Conservation (phyloP, 306 rosid species). For the Pterocarpus santalinus region DNA sequence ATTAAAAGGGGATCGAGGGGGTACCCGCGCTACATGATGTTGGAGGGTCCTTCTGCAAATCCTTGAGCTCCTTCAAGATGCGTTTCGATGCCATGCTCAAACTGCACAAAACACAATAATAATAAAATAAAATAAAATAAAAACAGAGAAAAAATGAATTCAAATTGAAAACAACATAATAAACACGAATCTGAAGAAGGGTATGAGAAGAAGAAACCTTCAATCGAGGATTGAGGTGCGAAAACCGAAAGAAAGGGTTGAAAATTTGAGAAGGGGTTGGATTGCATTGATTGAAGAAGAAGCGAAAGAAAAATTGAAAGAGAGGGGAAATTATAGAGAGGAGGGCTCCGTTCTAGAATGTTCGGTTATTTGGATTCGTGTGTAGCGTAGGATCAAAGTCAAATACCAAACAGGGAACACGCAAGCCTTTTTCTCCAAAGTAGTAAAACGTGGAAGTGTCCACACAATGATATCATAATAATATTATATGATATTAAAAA, state of each 20-base stretch:
- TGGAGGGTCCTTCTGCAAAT: slow-evolving; percentile 93
- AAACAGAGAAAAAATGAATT: neutral
- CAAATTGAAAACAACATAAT: neutral
- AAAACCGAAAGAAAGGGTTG: neutral
- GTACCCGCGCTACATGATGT: slow-evolving; percentile 93
- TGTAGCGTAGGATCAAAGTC: neutral
- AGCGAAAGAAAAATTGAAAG: neutral
- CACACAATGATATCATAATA: too few relatives aligned
- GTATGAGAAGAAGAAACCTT: neutral
- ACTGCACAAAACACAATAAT: neutral
- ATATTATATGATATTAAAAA: too few relatives aligned
- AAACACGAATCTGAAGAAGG: neutral
- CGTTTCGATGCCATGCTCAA: slow-evolving; percentile 81
- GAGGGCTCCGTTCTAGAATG: neutral
- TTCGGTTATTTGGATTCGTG: neutral
- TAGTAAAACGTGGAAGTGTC: too few relatives aligned
- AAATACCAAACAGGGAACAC: neutral
- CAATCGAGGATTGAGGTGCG: neutral
- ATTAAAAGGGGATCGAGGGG: neutral
- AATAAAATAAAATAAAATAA: neutral
- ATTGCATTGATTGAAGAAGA: neutral
- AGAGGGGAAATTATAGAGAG: neutral
- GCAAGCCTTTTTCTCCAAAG: neutral
- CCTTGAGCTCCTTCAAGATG: slow-evolving; percentile 89
- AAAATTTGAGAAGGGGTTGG: neutral